Conservation (phyloP, 768 basidiomycete species). For the Terana coerulea region DNA sequence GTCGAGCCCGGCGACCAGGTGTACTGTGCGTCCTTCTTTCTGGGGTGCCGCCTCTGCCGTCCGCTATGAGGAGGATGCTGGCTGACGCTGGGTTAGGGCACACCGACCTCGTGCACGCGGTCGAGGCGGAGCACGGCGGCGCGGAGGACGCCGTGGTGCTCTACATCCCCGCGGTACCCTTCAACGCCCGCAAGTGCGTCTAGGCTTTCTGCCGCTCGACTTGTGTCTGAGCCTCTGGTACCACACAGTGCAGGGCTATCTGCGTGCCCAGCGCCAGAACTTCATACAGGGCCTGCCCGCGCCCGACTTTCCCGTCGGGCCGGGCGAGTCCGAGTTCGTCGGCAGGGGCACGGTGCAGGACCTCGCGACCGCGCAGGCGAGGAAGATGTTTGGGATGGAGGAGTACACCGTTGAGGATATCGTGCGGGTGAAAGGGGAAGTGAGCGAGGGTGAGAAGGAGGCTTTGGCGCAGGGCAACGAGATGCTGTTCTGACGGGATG, state of each 20-base stretch:
- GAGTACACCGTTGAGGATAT: too few relatives aligned
- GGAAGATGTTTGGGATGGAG: constrained; percentile 40
- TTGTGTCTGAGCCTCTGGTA: too few relatives aligned
- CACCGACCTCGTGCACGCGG: constrained; percentile 40
- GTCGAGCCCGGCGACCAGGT: constrained; percentile 76
- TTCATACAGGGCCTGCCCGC: constrained; percentile 58
- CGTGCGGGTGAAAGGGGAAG: too few relatives aligned
- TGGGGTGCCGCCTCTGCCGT: too few relatives aligned
- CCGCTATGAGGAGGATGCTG: too few relatives aligned
- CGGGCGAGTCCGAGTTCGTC: constrained; percentile 35
- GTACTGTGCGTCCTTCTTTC: constrained; percentile 48
- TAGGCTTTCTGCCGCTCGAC: not conserved
- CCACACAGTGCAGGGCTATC: constrained; percentile 43
- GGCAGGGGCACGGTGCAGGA: constrained; percentile 36
- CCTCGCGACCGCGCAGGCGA: constrained; percentile 36
- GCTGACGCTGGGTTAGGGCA: constrained; percentile 26
- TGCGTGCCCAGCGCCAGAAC: constrained; percentile 58
- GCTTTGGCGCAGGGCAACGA: not conserved
- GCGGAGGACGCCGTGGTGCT: constrained; percentile 59
- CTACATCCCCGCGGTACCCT: constrained; percentile 72
- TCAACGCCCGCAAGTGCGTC: constrained; percentile 45
- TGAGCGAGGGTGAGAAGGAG: not conserved
- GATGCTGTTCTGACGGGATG: constrained; percentile 5
- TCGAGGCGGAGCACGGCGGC: constrained; percentile 51
- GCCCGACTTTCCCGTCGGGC: constrained; percentile 61